Conservation (phyloP, 148 eudicot species). For the Cornus florida region DNA sequence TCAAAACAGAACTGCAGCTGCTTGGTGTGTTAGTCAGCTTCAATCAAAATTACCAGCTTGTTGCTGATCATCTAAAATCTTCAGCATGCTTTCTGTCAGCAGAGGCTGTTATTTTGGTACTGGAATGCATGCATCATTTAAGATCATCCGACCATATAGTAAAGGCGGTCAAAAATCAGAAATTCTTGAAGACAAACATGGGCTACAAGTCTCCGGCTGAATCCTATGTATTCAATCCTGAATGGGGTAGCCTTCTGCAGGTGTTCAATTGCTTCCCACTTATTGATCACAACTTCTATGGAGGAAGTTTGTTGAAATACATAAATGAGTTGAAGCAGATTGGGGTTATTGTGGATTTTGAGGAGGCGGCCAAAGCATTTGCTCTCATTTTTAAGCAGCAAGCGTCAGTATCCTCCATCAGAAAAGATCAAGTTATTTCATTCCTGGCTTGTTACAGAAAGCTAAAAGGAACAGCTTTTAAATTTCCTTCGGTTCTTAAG, state of each 20-base stretch:
- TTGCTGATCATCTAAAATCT: slow-evolving; percentile 42
- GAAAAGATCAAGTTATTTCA: slow-evolving; percentile 32
- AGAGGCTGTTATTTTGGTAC: slow-evolving; percentile 34
- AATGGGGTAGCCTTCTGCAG: slow-evolving; percentile 58
- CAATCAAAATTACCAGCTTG: slow-evolving; percentile 32
- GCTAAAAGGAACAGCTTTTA: slow-evolving; percentile 10
- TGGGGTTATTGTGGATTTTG: slow-evolving; percentile 53
- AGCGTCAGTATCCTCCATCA: slow-evolving; percentile 28
- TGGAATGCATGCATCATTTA: slow-evolving; percentile 34
- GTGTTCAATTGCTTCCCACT: slow-evolving; percentile 47
- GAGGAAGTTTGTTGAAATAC: slow-evolving; percentile 24
- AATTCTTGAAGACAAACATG: slow-evolving; percentile 43
- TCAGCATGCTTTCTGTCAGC: slow-evolving; percentile 20
- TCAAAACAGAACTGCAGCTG: slow-evolving; percentile 44
- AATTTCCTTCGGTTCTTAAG: slow-evolving; percentile 30
- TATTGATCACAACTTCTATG: slow-evolving; percentile 50
- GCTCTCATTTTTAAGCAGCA: slow-evolving; percentile 35
- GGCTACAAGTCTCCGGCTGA: too few relatives aligned
- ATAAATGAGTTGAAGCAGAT: slow-evolving; percentile 33
- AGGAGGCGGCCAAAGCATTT: slow-evolving; percentile 38
- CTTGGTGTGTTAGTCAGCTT: slow-evolving; percentile 49
- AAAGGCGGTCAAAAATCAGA: slow-evolving; percentile 29
- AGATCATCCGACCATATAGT: slow-evolving; percentile 27
- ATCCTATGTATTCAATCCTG: too few relatives aligned
- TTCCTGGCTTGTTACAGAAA: slow-evolving; percentile 42